Base-by-base conservation (phyloP, 768 basidiomycete species). In the Lactarius indigo region DNA sequence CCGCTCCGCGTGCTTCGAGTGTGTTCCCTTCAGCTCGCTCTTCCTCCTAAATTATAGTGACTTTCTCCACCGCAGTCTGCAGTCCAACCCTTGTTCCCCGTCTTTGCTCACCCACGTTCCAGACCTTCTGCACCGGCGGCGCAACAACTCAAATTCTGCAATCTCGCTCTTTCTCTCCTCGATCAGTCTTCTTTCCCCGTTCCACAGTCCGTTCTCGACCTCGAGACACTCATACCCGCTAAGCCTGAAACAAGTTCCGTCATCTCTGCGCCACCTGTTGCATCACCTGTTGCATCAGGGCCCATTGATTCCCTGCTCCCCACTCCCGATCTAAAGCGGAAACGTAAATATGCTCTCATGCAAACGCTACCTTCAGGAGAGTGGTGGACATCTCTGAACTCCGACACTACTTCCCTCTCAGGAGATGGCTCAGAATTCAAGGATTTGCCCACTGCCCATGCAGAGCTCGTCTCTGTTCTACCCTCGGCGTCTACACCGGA, bases 311-410 rank as follows among this genome's bases (percentile, higher is more conserved):
- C 76, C 55, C 68, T 77, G 67, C 70, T 77, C 67, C 56, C 72
- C 12, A 59, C 66, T 59, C 60, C 65, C 9, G 44, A 64, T 39
- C 64, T 58, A 30, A 61, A 35, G 56, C 72, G 68, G 61, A 78
- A 76, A 55, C 84, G 82, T 61, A 85, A 81, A 72, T 92, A 88
- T 76, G 91, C 92, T 3, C 84, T 94, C 56, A 82, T 93, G 70
- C 92, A 94, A 72, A 87, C 86, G 66, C 79, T 94, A 8, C 90
- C 92, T 0, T 83, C 80, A 1, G 91, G 87, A 44, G 87, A 89
- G 65, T 92, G 86, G 79, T 94, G 91, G 88, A 83, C 90, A 18
- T 91, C 92, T 31, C 82, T 88, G 62, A 83, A 81, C 72, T 81
- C 85, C 26, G 81, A 75, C 63, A 74, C 72, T 63, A 79, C 74